phyloP scores from a whole-genome alignment of 2,329 filamentous ascomycete genomes.

The Aspergillus terreus region DNA sequence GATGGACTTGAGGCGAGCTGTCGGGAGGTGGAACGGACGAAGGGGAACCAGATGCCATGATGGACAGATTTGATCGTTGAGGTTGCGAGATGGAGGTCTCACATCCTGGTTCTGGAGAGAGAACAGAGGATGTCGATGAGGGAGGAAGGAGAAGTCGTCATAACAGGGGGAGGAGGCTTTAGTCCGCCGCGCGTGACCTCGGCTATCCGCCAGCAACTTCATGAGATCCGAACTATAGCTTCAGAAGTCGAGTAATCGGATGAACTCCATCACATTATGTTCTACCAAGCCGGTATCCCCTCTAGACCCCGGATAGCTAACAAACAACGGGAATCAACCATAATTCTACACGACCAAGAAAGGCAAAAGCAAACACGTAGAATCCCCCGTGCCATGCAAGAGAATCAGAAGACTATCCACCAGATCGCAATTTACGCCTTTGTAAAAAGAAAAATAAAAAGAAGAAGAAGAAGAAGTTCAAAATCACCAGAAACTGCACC shows the following conservation, averaged over 20 bases:
- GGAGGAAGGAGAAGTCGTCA: background rate
- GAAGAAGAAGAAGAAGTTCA: constrained; percentile 1
- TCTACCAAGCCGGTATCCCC: background rate
- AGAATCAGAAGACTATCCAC: constrained; percentile 10
- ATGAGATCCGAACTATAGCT: constrained; percentile 2
- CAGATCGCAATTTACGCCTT: constrained; percentile 24
- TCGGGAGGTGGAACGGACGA: constrained; percentile 11
- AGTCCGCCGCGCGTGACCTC: constrained; percentile 18
- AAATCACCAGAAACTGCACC: constrained; percentile 92
- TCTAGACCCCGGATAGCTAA: constrained; percentile 1
- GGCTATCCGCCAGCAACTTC: constrained; percentile 9
- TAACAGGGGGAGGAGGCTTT: background rate
- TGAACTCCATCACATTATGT: too few relatives aligned
- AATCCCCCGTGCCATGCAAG: constrained; percentile 18
- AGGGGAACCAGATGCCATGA: constrained; percentile 21
- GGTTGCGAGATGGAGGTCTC: background rate
- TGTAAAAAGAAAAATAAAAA: constrained; percentile 11
- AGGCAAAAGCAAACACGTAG: constrained; percentile 11
- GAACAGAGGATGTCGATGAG: background rate
- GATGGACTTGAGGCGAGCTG: constrained; percentile 57
- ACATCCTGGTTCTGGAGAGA: constrained; percentile 1
- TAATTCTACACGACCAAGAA: background rate
- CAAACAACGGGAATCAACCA: constrained; percentile 8
- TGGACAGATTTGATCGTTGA: background rate
- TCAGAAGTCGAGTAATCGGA: constrained; percentile 1